Percentiles rank a stretch among this genome's conserved stretches.
Evolutionary conservation across 495 filamentous ascomycete species (phyloP).

Genomic region (Chaetomium cochliodes): DNA sequence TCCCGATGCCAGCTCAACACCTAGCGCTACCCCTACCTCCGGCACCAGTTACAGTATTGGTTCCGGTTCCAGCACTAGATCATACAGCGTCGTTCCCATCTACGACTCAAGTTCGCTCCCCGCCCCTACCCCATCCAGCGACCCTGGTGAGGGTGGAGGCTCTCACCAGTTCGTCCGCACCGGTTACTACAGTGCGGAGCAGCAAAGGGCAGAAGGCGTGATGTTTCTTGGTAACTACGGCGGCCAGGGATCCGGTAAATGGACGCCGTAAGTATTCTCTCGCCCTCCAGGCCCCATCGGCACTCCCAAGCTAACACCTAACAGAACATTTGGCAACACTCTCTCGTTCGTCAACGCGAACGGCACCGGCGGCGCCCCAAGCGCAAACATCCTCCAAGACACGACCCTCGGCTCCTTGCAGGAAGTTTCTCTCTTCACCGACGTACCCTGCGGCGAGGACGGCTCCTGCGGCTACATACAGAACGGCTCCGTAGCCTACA

Average conservation of each 20-base stretch:
- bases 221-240: conserved; percentile 67
- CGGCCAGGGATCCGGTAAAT: conserved; percentile 58
- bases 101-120: background rate
- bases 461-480: conserved; percentile 57
- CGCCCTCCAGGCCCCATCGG: conserved; percentile 50
- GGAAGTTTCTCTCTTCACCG: conserved; percentile 63
- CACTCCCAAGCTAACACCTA: conserved; percentile 28
- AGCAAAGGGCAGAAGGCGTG: conserved; percentile 53
- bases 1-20: background rate
- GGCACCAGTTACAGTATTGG: background rate
- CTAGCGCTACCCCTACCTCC: background rate
- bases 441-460: conserved; percentile 56
- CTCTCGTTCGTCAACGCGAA: conserved; percentile 58
- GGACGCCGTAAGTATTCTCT: conserved; percentile 48
- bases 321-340: conserved; percentile 59
- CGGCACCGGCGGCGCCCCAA: conserved; percentile 49
- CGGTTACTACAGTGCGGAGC: conserved; percentile 57
- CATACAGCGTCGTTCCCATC: background rate
- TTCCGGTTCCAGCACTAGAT: background rate
- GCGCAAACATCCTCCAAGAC: conserved; percentile 52
- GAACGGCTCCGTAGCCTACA: conserved; percentile 58
- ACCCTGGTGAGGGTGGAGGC: background rate
- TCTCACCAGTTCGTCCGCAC: conserved; percentile 36
- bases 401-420: conserved; percentile 51
- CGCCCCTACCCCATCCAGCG: background rate